Evolutionary conservation across 192 early-diverging fungal species (phyloP).

Genomic region (Gigaspora rosea): DNA sequence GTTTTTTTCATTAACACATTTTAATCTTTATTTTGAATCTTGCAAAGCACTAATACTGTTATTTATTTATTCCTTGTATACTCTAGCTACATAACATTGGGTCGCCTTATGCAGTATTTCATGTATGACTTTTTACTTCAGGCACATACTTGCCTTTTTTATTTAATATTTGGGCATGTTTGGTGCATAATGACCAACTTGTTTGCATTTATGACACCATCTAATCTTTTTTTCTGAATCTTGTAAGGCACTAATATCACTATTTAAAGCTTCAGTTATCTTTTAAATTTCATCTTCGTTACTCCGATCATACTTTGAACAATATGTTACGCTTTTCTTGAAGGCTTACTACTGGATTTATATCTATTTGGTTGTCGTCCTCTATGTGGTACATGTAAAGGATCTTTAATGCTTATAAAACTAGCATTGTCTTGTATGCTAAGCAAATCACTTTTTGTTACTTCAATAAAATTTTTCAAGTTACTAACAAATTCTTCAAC

Average conservation of each 20-base stretch:
- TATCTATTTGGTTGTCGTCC: not conserved
- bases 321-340: slow-evolving; percentile 1
- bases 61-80: too few species aligned
- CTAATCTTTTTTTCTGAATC: not conserved
- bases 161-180: not conserved
- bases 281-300: not conserved
- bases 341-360: not conserved
- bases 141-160: not conserved
- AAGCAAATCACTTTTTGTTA: not conserved
- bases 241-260: not conserved
- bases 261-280: not conserved
- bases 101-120: too few species aligned
- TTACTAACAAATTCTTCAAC: not conserved
- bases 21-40: too few species aligned
- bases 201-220: not conserved
- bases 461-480: not conserved
- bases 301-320: not conserved
- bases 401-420: not conserved
- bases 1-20: too few species aligned
- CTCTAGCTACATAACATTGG: too few species aligned
- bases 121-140: too few species aligned
- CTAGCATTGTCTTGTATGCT: not conserved
- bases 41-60: too few species aligned
- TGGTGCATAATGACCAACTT: not conserved
- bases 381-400: not conserved